Conservation (phyloP, 1,284 basidiomycete species). For the Malassezia sympodialis region DNA sequence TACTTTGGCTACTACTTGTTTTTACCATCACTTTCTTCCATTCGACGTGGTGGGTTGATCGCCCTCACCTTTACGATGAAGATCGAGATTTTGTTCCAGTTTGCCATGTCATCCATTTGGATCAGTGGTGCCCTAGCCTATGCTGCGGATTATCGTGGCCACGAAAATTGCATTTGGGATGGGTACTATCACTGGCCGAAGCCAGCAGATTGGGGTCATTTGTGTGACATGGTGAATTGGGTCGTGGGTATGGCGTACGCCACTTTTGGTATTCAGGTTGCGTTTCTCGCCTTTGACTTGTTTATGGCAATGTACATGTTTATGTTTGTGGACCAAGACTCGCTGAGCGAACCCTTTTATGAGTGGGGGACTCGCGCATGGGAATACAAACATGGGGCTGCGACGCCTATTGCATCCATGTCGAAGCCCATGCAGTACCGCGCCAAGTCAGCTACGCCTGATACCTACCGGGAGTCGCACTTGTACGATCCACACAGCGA, state of each 20-base stretch:
- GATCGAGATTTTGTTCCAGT: constrained; percentile 46
- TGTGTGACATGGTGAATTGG: constrained; percentile 48
- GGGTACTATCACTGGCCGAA: constrained; percentile 49
- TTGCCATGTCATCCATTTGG: constrained; percentile 47
- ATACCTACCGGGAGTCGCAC: background rate
- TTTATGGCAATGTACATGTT: constrained; percentile 44
- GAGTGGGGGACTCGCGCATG: constrained; percentile 44
- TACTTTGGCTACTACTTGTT: constrained; percentile 48
- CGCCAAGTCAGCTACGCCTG: constrained; percentile 8
- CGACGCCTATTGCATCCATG: constrained; percentile 9
- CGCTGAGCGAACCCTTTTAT: constrained; percentile 49
- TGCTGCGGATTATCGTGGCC: constrained; percentile 45
- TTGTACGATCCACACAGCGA: background rate
- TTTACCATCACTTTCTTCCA: constrained; percentile 42
- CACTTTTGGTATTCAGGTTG: constrained; percentile 46
- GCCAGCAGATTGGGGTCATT: constrained; percentile 44
- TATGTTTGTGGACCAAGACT: constrained; percentile 52
- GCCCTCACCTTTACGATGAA: constrained; percentile 44
- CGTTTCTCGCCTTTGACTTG: constrained; percentile 37
- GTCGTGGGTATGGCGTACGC: constrained; percentile 46
- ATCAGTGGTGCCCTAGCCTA: constrained; percentile 48
- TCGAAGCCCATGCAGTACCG: constrained; percentile 20
- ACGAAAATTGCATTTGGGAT: constrained; percentile 48
- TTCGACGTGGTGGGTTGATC: constrained; percentile 46
- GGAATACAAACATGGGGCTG: constrained; percentile 26